These are phyloP conservation scores for Dimargaris verticillata DNA, from an alignment of 192 early-diverging fungal species.

Conservation along the genomic window DNA sequence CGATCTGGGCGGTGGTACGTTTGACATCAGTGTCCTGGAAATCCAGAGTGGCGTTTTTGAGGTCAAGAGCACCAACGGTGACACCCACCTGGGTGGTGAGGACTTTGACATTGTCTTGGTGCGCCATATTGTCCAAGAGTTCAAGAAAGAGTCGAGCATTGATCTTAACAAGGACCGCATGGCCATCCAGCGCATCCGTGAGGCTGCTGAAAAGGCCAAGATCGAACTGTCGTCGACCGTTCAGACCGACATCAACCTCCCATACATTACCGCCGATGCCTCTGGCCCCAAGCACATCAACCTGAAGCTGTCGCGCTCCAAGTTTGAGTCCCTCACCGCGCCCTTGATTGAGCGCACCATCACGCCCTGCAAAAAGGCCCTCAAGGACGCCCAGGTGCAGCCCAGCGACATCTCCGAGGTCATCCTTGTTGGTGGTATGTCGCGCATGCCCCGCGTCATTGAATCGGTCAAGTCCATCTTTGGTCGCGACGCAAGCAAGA, in stretches of 20 bases:
- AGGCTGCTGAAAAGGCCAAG: conserved; percentile 97
- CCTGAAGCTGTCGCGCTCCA: conserved; percentile 77
- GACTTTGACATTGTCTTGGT: conserved; percentile 62
- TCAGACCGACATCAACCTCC: conserved; percentile 92
- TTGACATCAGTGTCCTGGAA: conserved; percentile 97
- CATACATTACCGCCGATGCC: conserved; percentile 72
- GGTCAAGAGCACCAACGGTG: conserved; percentile 96
- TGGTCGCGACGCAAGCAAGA: conserved; percentile 80
- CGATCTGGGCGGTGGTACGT: conserved; percentile 98
- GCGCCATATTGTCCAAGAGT: conserved; percentile 61
- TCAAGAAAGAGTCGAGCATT: conserved; percentile 83
- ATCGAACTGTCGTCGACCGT: conserved; percentile 90
- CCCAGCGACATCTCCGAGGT: conserved; percentile 81
- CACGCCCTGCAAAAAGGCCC: conserved; percentile 85
- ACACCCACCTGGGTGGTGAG: conserved; percentile 73
- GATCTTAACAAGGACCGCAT: conserved; percentile 79
- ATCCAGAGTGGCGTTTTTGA: conserved; percentile 97
- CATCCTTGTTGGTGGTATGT: conserved; percentile 96
- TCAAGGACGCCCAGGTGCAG: conserved; percentile 82
- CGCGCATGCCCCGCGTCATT: conserved; percentile 91
- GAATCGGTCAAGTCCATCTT: conserved; percentile 82
- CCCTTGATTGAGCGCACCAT: conserved; percentile 76
- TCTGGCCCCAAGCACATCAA: conserved; percentile 96
- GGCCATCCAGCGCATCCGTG: conserved; percentile 93
- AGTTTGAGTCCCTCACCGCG: conserved; percentile 71